These are phyloP conservation scores for Penicillium hordei DNA, from an alignment of 2,329 filamentous ascomycete species.

Conservation along the genomic window DNA sequence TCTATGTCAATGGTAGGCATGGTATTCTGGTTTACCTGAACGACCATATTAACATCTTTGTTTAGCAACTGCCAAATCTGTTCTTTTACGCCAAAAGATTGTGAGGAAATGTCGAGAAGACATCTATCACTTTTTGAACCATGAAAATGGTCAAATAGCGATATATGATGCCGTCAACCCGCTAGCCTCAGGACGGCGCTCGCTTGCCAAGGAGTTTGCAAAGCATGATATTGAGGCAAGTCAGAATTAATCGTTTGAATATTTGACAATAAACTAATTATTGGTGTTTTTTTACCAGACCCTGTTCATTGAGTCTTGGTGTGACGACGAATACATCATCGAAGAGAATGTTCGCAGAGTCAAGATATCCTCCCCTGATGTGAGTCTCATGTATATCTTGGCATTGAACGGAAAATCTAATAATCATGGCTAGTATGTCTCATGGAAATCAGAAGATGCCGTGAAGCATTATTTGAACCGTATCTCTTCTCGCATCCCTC, in stretches of 20 bases:
- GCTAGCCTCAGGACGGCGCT: conserved; percentile 74
- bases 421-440: conserved; percentile 65
- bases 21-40: background rate
- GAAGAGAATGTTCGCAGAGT: conserved; percentile 96
- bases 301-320: conserved; percentile 93
- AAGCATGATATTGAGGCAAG: conserved; percentile 88
- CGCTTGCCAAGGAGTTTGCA: conserved; percentile 92
- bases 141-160: conserved; percentile 96
- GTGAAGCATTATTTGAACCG: conserved; percentile 87
- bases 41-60: conserved; percentile 18
- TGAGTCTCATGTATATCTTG: conserved; percentile 47
- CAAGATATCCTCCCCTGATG: conserved; percentile 95
- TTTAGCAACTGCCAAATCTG: conserved; percentile 74
- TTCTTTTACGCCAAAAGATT: conserved; percentile 95
- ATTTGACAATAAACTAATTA: background rate
- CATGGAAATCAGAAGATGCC: conserved; percentile 88
- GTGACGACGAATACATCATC: conserved; percentile 88
- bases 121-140: conserved; percentile 92
- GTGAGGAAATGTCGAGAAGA: conserved; percentile 96
- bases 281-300: conserved; percentile 58
- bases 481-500: conserved; percentile 88
- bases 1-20: conserved; percentile 76
- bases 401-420: conserved; percentile 10
- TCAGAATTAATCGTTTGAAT: background rate
- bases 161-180: conserved; percentile 99